These are phyloP conservation scores for Kodamaea derodonti DNA, from an alignment of 1,139 yeast species.

Conservation along the genomic window DNA sequence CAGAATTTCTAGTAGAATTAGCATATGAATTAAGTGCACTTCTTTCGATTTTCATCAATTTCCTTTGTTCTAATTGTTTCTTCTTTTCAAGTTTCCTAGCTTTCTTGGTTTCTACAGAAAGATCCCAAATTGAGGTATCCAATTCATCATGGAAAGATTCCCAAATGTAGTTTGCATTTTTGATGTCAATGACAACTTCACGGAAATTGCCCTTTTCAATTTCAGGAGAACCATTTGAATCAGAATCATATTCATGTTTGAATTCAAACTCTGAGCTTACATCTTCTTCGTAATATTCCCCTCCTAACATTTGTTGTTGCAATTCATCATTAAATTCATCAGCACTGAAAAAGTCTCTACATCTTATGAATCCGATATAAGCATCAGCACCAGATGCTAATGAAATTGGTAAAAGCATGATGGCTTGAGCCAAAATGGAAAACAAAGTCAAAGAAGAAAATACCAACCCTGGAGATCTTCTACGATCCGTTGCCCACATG, in stretches of 20 bases:
- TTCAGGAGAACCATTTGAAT: slow-evolving; percentile 5
- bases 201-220: not conserved
- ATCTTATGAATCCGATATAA: slow-evolving; percentile 46
- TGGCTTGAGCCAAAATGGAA: slow-evolving; percentile 48
- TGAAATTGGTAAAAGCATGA: slow-evolving; percentile 53
- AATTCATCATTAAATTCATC: slow-evolving; percentile 30
- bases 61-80: slow-evolving; percentile 10
- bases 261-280: slow-evolving; percentile 15
- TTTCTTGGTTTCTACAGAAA: slow-evolving; percentile 14
- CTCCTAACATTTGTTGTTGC: slow-evolving; percentile 13
- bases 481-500: slow-evolving; percentile 36
- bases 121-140: slow-evolving; percentile 25
- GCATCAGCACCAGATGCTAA: slow-evolving; percentile 55
- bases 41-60: slow-evolving; percentile 15
- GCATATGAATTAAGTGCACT: slow-evolving; percentile 11
- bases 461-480: slow-evolving; percentile 39
- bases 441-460: slow-evolving; percentile 52
- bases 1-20: slow-evolving; percentile 7
- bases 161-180: slow-evolving; percentile 34
- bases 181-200: slow-evolving; percentile 22
- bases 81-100: slow-evolving; percentile 14
- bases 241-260: slow-evolving; percentile 8
- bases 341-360: slow-evolving; percentile 40
- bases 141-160: slow-evolving; percentile 30
- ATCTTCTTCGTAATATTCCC: slow-evolving; percentile 2